Conservation (phyloP, 192 early-diverging fungal species). For the Backusella circina region DNA sequence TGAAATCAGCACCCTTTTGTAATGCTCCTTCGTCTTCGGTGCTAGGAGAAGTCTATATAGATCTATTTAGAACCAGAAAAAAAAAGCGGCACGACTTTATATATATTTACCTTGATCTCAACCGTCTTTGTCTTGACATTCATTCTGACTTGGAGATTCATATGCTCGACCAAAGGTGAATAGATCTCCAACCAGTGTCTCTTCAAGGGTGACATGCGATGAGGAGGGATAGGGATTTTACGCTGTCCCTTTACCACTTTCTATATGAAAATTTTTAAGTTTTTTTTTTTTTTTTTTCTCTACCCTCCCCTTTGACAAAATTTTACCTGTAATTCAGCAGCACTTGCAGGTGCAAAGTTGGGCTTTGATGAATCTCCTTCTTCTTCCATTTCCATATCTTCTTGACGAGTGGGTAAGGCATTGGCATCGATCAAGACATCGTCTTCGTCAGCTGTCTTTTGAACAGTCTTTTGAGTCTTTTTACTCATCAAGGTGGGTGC, state of each 20-base stretch:
- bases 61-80: no score
- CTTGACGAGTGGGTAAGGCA: conserved; percentile 43
- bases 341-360: conserved; percentile 42
- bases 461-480: conserved; percentile 22
- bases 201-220: conserved; percentile 89
- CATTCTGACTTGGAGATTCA: conserved; percentile 95
- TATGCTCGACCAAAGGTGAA: conserved; percentile 92
- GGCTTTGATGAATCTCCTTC: conserved; percentile 52
- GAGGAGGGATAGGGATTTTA: conserved; percentile 90
- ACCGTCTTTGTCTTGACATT: conserved; percentile 88
- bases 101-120: conserved; percentile 67
- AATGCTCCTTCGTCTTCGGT: conserved; percentile 87
- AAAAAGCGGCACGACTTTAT: no score
- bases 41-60: conserved; percentile 63
- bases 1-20: conserved; percentile 97
- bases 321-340: conserved; percentile 53
- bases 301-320: conserved; percentile 1
- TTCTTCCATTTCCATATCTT: conserved; percentile 40
- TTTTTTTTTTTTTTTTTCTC: neutral
- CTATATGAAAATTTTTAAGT: neutral
- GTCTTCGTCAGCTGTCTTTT: conserved; percentile 41
- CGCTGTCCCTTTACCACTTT: conserved; percentile 53
- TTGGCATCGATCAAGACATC: conserved; percentile 65
- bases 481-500: conserved; percentile 32
- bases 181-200: conserved; percentile 95